Percentiles rank a stretch among this genome's conserved stretches.
Conservation (phyloP, 306 rosid genomes). For the Mucuna pruriens region DNA sequence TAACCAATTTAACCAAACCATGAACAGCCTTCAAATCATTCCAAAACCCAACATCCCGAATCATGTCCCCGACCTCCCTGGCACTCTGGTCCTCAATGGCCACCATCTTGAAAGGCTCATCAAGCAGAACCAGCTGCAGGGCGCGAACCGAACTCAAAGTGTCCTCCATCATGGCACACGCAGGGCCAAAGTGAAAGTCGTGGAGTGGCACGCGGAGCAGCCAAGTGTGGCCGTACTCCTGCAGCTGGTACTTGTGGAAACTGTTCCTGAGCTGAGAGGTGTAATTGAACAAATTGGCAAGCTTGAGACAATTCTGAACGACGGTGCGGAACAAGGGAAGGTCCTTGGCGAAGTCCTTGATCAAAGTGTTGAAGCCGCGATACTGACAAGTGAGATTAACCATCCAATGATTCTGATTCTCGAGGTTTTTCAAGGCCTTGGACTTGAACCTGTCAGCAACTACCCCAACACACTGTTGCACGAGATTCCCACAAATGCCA, state of each 20-base stretch:
- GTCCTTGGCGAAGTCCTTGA: constrained; percentile 74
- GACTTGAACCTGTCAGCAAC: constrained; percentile 86
- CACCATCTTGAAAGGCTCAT: constrained; percentile 61
- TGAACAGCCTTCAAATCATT: constrained; percentile 73
- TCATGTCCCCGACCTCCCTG: constrained; percentile 67
- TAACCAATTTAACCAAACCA: constrained; percentile 64
- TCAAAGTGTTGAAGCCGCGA: constrained; percentile 71
- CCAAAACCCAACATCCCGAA: constrained; percentile 75
- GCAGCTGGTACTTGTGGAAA: constrained; percentile 78
- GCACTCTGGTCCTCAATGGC: constrained; percentile 73
- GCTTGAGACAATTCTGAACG: constrained; percentile 66
- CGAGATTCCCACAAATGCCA: constrained; percentile 77
- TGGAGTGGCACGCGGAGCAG: constrained; percentile 63
- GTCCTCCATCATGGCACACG: constrained; percentile 65
- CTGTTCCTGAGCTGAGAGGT: constrained; percentile 63
- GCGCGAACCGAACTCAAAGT: constrained; percentile 60
- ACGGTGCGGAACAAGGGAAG: constrained; percentile 69
- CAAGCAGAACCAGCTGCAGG: constrained; percentile 59
- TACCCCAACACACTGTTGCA: constrained; percentile 87
- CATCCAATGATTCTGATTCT: constrained; percentile 92
- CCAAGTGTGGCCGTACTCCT: constrained; percentile 71
- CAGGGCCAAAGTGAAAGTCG: constrained; percentile 49
- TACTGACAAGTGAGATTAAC: constrained; percentile 90
- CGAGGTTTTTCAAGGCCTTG: constrained; percentile 80
- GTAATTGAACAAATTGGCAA: constrained; percentile 73